These are phyloP conservation scores for Chrysoporthe puriensis DNA, from an alignment of 2,329 filamentous ascomycete species.

Conservation along the genomic window DNA sequence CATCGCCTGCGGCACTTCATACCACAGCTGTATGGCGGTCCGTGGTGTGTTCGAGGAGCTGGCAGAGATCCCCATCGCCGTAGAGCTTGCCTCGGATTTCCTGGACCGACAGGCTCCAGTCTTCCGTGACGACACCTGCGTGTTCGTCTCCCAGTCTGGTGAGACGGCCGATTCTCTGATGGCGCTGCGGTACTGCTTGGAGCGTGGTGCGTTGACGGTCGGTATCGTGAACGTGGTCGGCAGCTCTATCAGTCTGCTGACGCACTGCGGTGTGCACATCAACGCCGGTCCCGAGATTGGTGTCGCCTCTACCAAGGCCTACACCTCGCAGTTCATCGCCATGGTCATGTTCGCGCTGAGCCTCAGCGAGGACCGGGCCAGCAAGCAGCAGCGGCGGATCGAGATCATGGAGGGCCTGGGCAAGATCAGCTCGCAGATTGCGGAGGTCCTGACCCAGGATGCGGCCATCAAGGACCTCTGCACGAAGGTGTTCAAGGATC, in stretches of 20 bases:
- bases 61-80: conserved; percentile 95
- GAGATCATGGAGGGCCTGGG: conserved; percentile 95
- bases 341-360: conserved; percentile 99
- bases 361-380: conserved; percentile 93
- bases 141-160: conserved; percentile 98
- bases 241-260: conserved; percentile 97
- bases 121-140: conserved; percentile 98
- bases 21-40: conserved; percentile 99
- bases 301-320: conserved; percentile 98
- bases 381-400: conserved; percentile 86
- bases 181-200: conserved; percentile 96
- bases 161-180: conserved; percentile 98
- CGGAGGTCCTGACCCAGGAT: conserved; percentile 87
- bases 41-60: conserved; percentile 97
- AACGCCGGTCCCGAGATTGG: conserved; percentile 98
- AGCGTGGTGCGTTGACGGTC: conserved; percentile 94
- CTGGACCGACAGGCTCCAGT: conserved; percentile 94
- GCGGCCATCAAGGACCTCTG: conserved; percentile 94
- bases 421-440: conserved; percentile 89
- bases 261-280: conserved; percentile 99
- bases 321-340: conserved; percentile 98
- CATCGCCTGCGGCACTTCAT: conserved; percentile 97
- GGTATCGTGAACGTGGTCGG: conserved; percentile 99
- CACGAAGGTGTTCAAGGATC: conserved; percentile 89
- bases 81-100: conserved; percentile 97